phyloP scores from a whole-genome alignment of 2,329 filamentous ascomycete genomes.

The Aspergillus neotritici region DNA sequence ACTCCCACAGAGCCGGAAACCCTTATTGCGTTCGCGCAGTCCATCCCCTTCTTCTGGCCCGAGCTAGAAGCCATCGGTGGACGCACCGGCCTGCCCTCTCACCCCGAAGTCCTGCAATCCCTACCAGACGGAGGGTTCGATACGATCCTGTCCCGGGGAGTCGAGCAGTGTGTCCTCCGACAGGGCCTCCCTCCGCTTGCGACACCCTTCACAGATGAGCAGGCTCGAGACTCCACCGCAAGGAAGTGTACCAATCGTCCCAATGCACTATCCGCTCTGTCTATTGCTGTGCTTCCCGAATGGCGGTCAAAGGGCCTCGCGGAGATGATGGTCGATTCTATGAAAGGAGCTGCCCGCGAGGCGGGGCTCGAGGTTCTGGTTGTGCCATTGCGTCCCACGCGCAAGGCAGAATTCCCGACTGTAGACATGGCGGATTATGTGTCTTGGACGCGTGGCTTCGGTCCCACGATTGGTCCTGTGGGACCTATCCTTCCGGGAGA shows the following conservation, averaged over 20 bases:
- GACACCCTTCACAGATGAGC: not conserved
- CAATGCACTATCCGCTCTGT: not conserved
- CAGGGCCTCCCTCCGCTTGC: not conserved
- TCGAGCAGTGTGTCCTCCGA: not conserved
- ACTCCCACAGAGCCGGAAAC: not conserved
- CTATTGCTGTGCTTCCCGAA: not conserved
- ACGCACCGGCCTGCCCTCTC: not conserved
- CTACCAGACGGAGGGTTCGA: not conserved
- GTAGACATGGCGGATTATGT: not conserved
- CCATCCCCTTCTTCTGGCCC: not conserved
- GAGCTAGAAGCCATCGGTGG: not conserved
- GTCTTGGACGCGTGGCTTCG: not conserved
- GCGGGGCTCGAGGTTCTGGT: not conserved
- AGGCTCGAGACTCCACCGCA: not conserved
- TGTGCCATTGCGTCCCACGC: not conserved
- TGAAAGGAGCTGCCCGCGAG: not conserved
- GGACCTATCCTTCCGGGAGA: too few relatives aligned
- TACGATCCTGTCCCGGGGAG: slow-evolving; percentile 1
- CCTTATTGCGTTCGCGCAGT: not conserved
- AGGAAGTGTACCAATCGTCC: not conserved
- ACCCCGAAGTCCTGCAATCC: not conserved
- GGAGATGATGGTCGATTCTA: not conserved
- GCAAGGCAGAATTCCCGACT: not conserved
- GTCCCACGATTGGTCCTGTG: not conserved
- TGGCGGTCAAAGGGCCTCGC: not conserved